Base-by-base conservation (phyloP, 257 asterid species). In the Vinca minor region DNA sequence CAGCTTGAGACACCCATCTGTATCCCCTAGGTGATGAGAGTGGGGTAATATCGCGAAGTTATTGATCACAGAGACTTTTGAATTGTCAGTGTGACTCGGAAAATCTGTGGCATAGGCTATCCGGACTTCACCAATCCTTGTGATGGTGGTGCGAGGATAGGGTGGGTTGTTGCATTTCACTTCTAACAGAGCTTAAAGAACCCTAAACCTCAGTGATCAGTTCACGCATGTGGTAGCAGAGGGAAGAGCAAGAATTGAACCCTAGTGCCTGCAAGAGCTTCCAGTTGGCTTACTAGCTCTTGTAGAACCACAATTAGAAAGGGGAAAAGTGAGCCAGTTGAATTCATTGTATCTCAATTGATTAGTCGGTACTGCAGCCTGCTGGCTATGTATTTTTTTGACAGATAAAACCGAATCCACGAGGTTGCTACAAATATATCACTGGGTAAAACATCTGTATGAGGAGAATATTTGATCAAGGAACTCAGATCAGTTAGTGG, bases 21-120 rank as follows among this genome's bases (percentile, higher is more conserved):
- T 81, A 60, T 66, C 85, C 73, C 61, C 86, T 63, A 76, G 86
- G 77, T 82, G 79, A 81, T 60, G 73, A 62, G 48, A 32, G 29
- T 15, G 29, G n/a, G n/a, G 26, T 12, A 32, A 7, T 8, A 14
- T 17, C 46, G 8, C 32, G 48, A 34, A 44, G 5, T 31, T 38
- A 26, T 23, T 50, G 32, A 23, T 50, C 2, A 3, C 17, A 50
- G 3, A 53, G 59, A 17, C 36, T 52, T 11, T 52, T 52, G n/a
- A 23, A 48, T 48, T 23, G 34, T 9, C 34, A 50, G 8, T 50
- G 12, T 11, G 34, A 50, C 31, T 23, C 4, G 8, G 57, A 13
- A 50, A 53, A 53, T 20, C 31, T 48, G 36, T 1, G 20, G 23
- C 26, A 31, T 29, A 29, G 20, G 53, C 38, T 41, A 8, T 8